Evolutionary conservation across 345 rosid species (phyloP), one percentile per base, ranked within the genome.

Genomic region (Sisymbrium altissimum): DNA sequence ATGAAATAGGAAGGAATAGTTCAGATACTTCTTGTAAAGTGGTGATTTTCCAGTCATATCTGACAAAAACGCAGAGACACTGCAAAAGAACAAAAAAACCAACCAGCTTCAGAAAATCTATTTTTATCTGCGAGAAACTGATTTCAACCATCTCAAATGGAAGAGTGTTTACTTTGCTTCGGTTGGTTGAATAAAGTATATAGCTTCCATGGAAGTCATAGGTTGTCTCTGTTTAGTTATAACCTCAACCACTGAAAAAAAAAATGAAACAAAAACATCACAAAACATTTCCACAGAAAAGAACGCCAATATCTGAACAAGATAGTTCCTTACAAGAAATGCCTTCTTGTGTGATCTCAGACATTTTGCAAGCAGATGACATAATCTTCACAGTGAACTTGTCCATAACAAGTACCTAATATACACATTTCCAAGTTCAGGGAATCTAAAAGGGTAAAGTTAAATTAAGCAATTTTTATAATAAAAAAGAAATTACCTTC

Each of bases 11-110:
- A 40, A 63, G 68, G 69, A 43, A 12, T 14, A 11, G 65, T 70
- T 71, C 50, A 79, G 97, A 81, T 84, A 95, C 99, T 90, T 92
- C 76, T 86, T 95, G 69, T 95, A 95, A 48, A 95, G 81, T 46
- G 98, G 94, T 7, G 92, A 78, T 80, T 73, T 83, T 70, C 98
- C 99, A 64, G 91, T 80, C 99, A 92, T 95, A 86, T 95, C 99
- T 23, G 99, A 87, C 76, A 92, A 75, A 85, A 95, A 92, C 92
- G 84, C 73, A 62, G 79, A 29, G 59, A 95, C 87, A 43, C 99
- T 95, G 82, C 74, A 78, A 78, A 76, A 14, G 30, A 36, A n/a
- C 46, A 1, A 4, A 53, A 32, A 25, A 32, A 64, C 12, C 12
- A 39, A 27, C 33, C 33, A 63, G 36, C 40, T 48, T 58, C 6